These are phyloP conservation scores for Nicotiana tomentosiformis DNA, from an alignment of 257 asterid genomes.

Conservation along the genomic window DNA sequence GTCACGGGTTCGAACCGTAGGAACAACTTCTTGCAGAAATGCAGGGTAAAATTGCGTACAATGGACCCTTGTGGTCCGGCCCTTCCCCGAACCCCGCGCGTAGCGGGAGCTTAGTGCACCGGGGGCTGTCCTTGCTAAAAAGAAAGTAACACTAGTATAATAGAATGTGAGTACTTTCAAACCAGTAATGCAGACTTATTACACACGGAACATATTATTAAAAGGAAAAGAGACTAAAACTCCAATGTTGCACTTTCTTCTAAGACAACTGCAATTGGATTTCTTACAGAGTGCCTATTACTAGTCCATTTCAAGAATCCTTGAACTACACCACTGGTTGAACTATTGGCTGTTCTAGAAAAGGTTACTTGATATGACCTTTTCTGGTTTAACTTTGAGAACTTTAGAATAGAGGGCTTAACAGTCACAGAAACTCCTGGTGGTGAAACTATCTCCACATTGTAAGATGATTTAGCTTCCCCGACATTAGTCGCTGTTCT, in stretches of 20 bases:
- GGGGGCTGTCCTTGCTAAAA: too few relatives aligned
- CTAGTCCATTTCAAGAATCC: slow-evolving; percentile 42
- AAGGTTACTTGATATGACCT: slow-evolving; percentile 28
- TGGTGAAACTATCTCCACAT: slow-evolving; percentile 19
- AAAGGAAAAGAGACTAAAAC: background rate
- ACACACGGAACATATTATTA: background rate
- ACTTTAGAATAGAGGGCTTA: slow-evolving; percentile 22
- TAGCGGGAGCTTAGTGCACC: too few relatives aligned
- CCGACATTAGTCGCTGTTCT: slow-evolving; percentile 42
- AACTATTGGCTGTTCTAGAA: background rate
- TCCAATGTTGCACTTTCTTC: background rate
- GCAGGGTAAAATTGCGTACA: too few relatives aligned
- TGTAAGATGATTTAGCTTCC: slow-evolving; percentile 24
- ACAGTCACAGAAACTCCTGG: slow-evolving; percentile 21
- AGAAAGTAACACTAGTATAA: background rate
- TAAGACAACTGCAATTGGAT: slow-evolving; percentile 25
- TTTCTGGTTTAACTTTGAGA: slow-evolving; percentile 20
- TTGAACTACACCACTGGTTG: slow-evolving; percentile 14
- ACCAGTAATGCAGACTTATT: background rate
- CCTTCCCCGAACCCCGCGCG: too few relatives aligned
- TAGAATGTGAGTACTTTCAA: background rate
- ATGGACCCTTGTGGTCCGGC: too few relatives aligned
- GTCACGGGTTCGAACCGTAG: too few relatives aligned
- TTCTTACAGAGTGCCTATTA: slow-evolving; percentile 24
- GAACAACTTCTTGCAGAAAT: too few relatives aligned